phyloP scores from a whole-genome alignment of 2,329 filamentous ascomycete species.

The Tolypocladium tropicale region DNA sequence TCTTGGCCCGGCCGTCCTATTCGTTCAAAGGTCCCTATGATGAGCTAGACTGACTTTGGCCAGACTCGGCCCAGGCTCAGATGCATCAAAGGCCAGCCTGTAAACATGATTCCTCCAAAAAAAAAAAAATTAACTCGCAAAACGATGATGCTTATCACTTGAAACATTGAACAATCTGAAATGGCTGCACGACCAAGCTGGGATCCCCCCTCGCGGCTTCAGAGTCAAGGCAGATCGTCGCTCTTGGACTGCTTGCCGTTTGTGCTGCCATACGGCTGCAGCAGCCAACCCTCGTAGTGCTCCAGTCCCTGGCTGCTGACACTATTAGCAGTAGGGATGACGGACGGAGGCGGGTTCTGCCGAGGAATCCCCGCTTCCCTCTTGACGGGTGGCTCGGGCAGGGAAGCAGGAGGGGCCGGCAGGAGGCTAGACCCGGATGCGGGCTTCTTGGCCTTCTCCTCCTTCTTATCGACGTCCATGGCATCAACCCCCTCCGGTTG shows the following conservation, averaged over 20 bases:
- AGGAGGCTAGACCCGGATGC: conserved; percentile 17
- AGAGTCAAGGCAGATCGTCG: conserved; percentile 21
- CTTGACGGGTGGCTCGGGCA: conserved; percentile 24
- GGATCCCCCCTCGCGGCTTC: background rate
- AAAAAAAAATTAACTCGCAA: too few relatives aligned
- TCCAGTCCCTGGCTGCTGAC: conserved; percentile 19
- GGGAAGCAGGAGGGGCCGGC: conserved; percentile 26
- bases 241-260: conserved; percentile 19
- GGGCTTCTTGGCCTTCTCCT: conserved; percentile 8
- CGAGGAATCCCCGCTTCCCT: conserved; percentile 19
- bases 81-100: background rate
- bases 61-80: background rate
- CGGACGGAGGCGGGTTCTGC: conserved; percentile 17
- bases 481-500: conserved; percentile 4
- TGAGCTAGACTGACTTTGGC: background rate
- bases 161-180: background rate
- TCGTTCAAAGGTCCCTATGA: background rate
- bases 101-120: background rate
- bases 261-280: conserved; percentile 24
- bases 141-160: background rate
- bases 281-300: conserved; percentile 26
- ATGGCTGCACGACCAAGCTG: background rate
- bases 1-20: background rate
- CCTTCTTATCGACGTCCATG: conserved; percentile 1
- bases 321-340: conserved; percentile 19